Conservation (phyloP, 148 eudicot species). For the Chenopodium berlandieri region DNA sequence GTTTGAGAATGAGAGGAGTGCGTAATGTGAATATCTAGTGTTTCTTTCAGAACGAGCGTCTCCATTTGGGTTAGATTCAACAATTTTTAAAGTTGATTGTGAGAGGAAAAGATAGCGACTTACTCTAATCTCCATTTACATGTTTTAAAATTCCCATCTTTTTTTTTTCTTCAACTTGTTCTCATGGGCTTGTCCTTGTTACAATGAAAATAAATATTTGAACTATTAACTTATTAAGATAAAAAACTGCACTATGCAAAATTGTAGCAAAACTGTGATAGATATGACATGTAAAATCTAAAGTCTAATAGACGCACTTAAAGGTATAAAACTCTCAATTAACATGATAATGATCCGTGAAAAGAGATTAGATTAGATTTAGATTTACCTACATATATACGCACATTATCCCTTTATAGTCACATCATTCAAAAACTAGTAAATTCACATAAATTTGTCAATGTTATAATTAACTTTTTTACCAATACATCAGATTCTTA, state of each 20-base stretch:
- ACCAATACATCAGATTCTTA: neutral
- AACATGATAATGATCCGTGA: too few relatives aligned
- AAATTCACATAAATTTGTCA: too few relatives aligned
- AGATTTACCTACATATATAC: too few relatives aligned
- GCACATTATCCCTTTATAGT: too few relatives aligned
- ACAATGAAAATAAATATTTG: neutral
- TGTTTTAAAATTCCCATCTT: neutral
- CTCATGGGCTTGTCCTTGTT: neutral
- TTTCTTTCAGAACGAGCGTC: neutral
- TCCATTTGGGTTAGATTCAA: neutral
- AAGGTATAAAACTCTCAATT: neutral
- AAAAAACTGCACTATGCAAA: neutral
- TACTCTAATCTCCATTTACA: neutral
- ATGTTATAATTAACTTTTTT: too few relatives aligned
- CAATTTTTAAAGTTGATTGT: conserved; percentile 13
- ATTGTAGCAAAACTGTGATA: too few relatives aligned
- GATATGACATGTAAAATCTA: too few relatives aligned
- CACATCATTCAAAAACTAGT: too few relatives aligned
- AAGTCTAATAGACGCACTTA: neutral
- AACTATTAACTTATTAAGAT: neutral
- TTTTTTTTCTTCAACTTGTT: neutral
- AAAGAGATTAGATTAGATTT: too few relatives aligned
- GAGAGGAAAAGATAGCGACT: conserved; percentile 23
- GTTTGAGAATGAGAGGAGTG: neutral
- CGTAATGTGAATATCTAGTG: conserved; percentile 8